Evolutionary conservation across 2,329 filamentous ascomycete genomes (phyloP).

Genomic region (Fusarium piperis): DNA sequence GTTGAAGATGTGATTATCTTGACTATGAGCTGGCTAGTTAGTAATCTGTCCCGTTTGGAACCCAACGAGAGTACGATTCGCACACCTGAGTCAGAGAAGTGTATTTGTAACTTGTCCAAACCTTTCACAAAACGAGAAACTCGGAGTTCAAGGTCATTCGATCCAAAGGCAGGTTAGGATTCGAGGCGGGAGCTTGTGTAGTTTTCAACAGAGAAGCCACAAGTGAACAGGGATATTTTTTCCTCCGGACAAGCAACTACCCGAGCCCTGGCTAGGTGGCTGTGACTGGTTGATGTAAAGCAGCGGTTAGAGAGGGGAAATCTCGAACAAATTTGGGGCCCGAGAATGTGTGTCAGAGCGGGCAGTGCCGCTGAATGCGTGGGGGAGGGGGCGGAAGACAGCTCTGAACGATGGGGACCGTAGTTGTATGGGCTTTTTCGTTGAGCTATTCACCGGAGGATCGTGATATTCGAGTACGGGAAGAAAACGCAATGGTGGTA

Average conservation of each 20-base stretch:
- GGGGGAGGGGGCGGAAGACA: constrained; percentile 6
- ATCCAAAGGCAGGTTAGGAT: neutral
- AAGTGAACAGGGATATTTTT: constrained; percentile 24
- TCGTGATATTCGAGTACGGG: neutral
- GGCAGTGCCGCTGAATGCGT: constrained; percentile 17
- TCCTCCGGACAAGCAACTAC: constrained; percentile 10
- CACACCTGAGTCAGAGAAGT: neutral
- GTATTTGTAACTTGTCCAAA: constrained; percentile 14
- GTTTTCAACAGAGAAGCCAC: constrained; percentile 22
- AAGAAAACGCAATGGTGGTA: constrained; percentile 14
- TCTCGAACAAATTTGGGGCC: constrained; percentile 30
- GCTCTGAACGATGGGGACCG: neutral
- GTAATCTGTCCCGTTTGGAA: neutral
- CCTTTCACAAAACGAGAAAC: neutral
- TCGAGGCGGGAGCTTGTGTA: neutral
- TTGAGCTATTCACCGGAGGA: neutral
- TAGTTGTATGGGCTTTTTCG: neutral
- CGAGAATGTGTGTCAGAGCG: constrained; percentile 26
- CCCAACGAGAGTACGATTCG: neutral
- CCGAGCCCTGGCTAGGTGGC: constrained; percentile 11
- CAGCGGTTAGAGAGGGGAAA: constrained; percentile 13
- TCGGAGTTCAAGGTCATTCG: neutral
- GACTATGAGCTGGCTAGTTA: constrained; percentile 10
- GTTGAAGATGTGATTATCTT: neutral
- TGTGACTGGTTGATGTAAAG: constrained; percentile 18